Conservation (phyloP, 352 stramenopile species). For the Globisporangium iwayamae region DNA sequence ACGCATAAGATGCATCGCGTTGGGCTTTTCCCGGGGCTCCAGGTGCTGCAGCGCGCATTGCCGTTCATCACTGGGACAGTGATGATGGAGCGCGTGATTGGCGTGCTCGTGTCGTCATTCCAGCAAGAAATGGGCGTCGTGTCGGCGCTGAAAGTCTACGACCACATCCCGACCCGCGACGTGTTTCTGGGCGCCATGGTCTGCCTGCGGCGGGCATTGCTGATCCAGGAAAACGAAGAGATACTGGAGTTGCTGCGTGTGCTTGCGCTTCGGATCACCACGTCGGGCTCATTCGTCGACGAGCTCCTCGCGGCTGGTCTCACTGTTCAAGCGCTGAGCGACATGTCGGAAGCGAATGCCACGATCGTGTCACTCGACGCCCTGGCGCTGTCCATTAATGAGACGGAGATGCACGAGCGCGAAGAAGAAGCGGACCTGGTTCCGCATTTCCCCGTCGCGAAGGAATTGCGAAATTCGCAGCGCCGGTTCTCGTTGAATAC, state of each 20-base stretch:
- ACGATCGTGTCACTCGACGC: constrained; percentile 55
- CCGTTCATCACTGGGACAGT: constrained; percentile 30
- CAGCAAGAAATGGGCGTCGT: constrained; percentile 74
- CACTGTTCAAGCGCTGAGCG: constrained; percentile 48
- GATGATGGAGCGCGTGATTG: constrained; percentile 56
- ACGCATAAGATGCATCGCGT: constrained; percentile 76
- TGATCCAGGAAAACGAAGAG: constrained; percentile 41
- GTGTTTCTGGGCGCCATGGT: constrained; percentile 77
- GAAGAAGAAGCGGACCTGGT: constrained; percentile 68
- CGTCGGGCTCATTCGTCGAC: constrained; percentile 69
- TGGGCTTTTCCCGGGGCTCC: constrained; percentile 60
- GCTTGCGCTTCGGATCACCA: constrained; percentile 65
- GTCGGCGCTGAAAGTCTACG: constrained; percentile 63
- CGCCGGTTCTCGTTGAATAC: constrained; percentile 6
- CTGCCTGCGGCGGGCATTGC: constrained; percentile 57
- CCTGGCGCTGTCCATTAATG: constrained; percentile 59
- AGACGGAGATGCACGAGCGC: constrained; percentile 65
- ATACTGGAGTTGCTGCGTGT: constrained; percentile 40
- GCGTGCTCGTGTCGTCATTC: constrained; percentile 59
- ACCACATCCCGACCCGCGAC: constrained; percentile 60
- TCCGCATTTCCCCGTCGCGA: constrained; percentile 60
- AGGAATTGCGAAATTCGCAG: constrained; percentile 36
- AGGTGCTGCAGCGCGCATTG: constrained; percentile 60
- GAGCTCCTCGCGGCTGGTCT: constrained; percentile 51
- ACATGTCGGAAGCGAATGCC: constrained; percentile 53